Conservation (phyloP, 1,284 basidiomycete genomes). For the Exobasidium rhododendri region DNA sequence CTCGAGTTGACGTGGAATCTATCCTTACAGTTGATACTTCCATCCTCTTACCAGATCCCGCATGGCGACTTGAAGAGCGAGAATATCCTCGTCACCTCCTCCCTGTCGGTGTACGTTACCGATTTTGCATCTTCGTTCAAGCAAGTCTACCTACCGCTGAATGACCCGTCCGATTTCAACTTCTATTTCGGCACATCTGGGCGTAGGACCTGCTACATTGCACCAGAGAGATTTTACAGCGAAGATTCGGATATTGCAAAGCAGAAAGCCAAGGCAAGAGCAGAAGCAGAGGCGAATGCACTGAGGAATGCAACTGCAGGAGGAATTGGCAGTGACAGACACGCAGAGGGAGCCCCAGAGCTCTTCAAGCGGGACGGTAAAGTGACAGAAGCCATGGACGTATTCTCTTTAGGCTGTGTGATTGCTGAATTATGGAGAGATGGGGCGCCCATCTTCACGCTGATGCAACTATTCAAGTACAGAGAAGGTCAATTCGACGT, state of each 20-base stretch:
- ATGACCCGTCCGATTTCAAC: slow-evolving; percentile 95
- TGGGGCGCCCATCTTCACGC: slow-evolving; percentile 85
- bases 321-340: neutral
- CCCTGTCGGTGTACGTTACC: slow-evolving; percentile 90
- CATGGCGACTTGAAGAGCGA: slow-evolving; percentile 98
- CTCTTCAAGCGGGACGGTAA: slow-evolving; percentile 65
- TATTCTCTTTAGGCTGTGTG: slow-evolving; percentile 92
- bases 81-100: slow-evolving; percentile 93
- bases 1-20: too few relatives aligned
- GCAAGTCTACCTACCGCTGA: slow-evolving; percentile 87
- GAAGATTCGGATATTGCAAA: slow-evolving; percentile 51
- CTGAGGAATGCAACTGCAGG: neutral
- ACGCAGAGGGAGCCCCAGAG: slow-evolving; percentile 29
- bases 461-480: slow-evolving; percentile 94
- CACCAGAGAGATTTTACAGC: slow-evolving; percentile 91
- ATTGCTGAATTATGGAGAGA: slow-evolving; percentile 95
- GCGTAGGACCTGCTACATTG: slow-evolving; percentile 88
- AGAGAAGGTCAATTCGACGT: slow-evolving; percentile 77
- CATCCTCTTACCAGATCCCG: slow-evolving; percentile 61
- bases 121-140: slow-evolving; percentile 94
- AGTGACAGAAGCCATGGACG: slow-evolving; percentile 95
- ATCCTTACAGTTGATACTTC: too few relatives aligned
- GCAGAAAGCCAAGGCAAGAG: slow-evolving; percentile 19
- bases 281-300: slow-evolving; percentile 10
- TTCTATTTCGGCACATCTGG: slow-evolving; percentile 97